Base-by-base conservation (phyloP, 2,329 filamentous ascomycete genomes). In the Clonostachys rosea region DNA sequence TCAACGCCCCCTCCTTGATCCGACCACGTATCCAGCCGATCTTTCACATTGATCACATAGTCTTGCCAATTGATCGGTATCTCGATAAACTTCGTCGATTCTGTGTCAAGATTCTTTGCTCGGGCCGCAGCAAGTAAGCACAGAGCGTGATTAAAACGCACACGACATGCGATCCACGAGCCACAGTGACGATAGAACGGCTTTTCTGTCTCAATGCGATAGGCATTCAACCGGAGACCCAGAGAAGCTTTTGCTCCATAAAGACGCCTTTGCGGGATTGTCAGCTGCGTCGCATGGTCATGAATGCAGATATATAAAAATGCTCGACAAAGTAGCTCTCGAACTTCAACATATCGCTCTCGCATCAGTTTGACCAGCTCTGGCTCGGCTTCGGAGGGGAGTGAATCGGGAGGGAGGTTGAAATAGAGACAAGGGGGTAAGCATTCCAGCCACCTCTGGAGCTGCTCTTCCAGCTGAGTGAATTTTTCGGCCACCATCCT, bases 371-470 rank as follows among this genome's bases (percentile, higher is more conserved):
- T 52, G 24, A 52, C 47, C 10, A 52, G 46, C 47, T 52, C 50
- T 4, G 48, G 46, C 42, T 52, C 50, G 13, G 45, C 48, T 8
- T 43, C 44, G 3, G 49, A 35, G 10, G 50, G 50, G 24, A 44
- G 46, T 4, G 48, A 45, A 33, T 52, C 50, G 2, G 50, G 50
- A 9, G 50, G 50, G 7, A 52, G 39, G 17, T 49, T 45, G 55
- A 91, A 91, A 53, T 87, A 85, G 50, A 90, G 74, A 5, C 85
- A 76, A 37, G 78, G 64, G 8, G 87, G 87, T 43, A 91, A 72
- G 53, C 79, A 84, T 54, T 89, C 85, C 59, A 90, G 89, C 87
- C 86, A 91, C 58, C 89, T 86, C 13, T 82, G 83, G 44, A 90
- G 70, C 63, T 90, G 87, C 57, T 82, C 88, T 61, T 90, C 86